A percentile compares a stretch with the other conserved stretches of the same genome.
phyloP scores from a whole-genome alignment of 371 early-diverging fungal genomes.

The Lichtheimia hyalospora region DNA sequence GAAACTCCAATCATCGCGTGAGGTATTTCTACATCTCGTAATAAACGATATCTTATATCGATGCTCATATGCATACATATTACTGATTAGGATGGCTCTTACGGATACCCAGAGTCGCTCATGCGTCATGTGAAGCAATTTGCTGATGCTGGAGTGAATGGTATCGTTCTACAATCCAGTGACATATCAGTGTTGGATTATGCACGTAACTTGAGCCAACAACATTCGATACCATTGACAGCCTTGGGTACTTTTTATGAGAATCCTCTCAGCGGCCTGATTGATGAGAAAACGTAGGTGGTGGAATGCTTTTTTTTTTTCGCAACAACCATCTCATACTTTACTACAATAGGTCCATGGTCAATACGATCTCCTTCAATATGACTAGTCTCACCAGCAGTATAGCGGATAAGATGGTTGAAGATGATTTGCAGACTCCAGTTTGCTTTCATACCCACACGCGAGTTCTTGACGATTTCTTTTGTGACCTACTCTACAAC shows the following conservation, averaged over 20 bases:
- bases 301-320: too few species aligned
- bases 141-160: slow-evolving; percentile 8
- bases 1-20: slow-evolving; percentile 17
- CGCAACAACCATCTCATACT: too few species aligned
- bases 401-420: slow-evolving; percentile 10
- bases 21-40: slow-evolving; percentile 12
- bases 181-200: slow-evolving; percentile 10
- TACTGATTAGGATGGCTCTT: slow-evolving; percentile 1
- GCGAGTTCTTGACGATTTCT: not conserved
- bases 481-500: slow-evolving; percentile 20
- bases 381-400: too few species aligned
- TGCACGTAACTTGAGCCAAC: slow-evolving; percentile 2
- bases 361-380: too few species aligned
- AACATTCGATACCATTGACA: slow-evolving; percentile 1
- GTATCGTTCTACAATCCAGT: slow-evolving; percentile 26
- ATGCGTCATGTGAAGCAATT: slow-evolving; percentile 2
- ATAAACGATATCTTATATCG: not conserved
- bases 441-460: slow-evolving; percentile 22
- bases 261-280: not conserved
- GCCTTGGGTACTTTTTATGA: slow-evolving; percentile 21
- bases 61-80: not conserved
- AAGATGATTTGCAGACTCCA: slow-evolving; percentile 13
- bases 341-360: too few species aligned
- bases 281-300: too few species aligned
- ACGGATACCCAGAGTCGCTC: not conserved